phyloP scores from a whole-genome alignment of 2,329 filamentous ascomycete genomes.

The Sporothrix humicola region DNA sequence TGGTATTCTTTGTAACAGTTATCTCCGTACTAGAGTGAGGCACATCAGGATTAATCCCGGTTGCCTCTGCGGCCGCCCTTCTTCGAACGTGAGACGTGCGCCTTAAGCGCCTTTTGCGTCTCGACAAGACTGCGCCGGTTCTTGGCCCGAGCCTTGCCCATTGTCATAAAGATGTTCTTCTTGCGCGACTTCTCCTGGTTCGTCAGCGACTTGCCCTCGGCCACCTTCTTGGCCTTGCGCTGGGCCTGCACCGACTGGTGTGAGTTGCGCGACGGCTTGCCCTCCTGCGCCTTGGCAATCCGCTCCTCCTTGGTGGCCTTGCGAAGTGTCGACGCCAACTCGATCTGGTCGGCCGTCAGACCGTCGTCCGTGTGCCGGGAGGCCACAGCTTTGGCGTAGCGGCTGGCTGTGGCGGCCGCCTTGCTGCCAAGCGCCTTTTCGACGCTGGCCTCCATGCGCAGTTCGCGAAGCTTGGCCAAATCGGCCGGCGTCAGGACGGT shows the following conservation, averaged over 20 bases:
- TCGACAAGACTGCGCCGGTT: slow-evolving; percentile 92
- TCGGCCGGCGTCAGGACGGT: slow-evolving; percentile 95
- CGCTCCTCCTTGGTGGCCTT: slow-evolving; percentile 91
- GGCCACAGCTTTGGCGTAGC: slow-evolving; percentile 55
- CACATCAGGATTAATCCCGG: slow-evolving; percentile 41
- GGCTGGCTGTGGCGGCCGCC: slow-evolving; percentile 45
- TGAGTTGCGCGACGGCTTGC: slow-evolving; percentile 76
- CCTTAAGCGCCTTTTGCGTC: slow-evolving; percentile 78
- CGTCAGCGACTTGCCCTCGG: slow-evolving; percentile 91
- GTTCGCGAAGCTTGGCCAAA: slow-evolving; percentile 89
- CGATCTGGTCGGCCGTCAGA: slow-evolving; percentile 88
- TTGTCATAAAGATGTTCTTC: slow-evolving; percentile 99
- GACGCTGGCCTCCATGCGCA: slow-evolving; percentile 75
- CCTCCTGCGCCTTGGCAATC: slow-evolving; percentile 79
- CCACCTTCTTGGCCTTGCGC: slow-evolving; percentile 83
- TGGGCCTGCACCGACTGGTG: slow-evolving; percentile 87
- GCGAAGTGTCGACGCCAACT: slow-evolving; percentile 79
- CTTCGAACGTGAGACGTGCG: slow-evolving; percentile 82
- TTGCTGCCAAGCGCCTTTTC: slow-evolving; percentile 62
- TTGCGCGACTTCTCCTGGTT: slow-evolving; percentile 95
- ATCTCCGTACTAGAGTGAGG: no score
- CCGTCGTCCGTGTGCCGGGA: slow-evolving; percentile 81
- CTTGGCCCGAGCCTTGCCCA: slow-evolving; percentile 94
- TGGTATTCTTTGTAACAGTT: background rate
- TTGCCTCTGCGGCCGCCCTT: slow-evolving; percentile 84